Percentiles rank a stretch among this genome's conserved stretches.
These are phyloP conservation scores for Neospora caninum DNA, from an alignment of 169 alveolate species.

Conservation along the genomic window DNA sequence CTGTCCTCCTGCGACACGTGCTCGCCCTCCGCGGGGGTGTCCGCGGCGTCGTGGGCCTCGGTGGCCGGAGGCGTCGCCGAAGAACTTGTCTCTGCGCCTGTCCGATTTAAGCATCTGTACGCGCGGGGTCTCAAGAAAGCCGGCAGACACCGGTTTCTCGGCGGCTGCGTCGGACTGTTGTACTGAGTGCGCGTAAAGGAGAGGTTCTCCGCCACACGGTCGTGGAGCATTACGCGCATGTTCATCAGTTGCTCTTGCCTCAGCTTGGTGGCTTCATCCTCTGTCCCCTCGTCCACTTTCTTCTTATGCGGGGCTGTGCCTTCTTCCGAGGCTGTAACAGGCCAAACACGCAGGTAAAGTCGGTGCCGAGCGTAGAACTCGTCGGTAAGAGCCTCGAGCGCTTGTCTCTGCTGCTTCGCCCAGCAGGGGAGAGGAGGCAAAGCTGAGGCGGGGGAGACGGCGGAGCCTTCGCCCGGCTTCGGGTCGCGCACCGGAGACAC, in stretches of 20 bases:
- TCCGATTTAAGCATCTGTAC: background rate
- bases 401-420: background rate
- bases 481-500: background rate
- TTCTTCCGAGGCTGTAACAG: background rate
- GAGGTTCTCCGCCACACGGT: constrained; percentile 47
- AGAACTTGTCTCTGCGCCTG: background rate
- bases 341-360: constrained; percentile 22
- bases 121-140: background rate
- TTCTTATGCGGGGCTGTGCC: background rate
- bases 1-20: background rate
- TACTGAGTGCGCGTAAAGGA: constrained; percentile 41
- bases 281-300: background rate
- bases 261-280: constrained; percentile 35
- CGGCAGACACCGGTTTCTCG: background rate
- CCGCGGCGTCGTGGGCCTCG: too few species aligned
- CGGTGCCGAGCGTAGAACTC: constrained; percentile 32
- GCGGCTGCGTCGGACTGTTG: constrained; percentile 31
- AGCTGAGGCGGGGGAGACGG: background rate
- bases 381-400: background rate
- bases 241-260: constrained; percentile 55
- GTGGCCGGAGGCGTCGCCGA: background rate
- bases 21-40: background rate
- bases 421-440: constrained; percentile 3
- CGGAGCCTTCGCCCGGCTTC: background rate
- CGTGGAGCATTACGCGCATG: constrained; percentile 39